These are phyloP conservation scores for Scalesia atractyloides DNA, from an alignment of 129 eudicot genomes.

Conservation along the genomic window DNA sequence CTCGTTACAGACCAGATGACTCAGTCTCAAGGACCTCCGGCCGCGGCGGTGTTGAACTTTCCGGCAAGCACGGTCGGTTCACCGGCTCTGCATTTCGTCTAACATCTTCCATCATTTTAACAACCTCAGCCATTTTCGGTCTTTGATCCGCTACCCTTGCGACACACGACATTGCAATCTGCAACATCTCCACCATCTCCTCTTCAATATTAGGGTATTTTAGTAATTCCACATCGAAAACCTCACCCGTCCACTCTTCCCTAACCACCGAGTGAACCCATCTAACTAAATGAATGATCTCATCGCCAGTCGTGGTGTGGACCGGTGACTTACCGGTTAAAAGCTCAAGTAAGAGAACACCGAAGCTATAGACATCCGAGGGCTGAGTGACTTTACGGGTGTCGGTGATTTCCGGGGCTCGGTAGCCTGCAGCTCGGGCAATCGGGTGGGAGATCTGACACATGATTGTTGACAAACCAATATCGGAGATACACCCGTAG, in stretches of 20 bases:
- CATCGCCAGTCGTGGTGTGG: slow-evolving; percentile 84
- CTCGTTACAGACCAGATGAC: slow-evolving; percentile 20
- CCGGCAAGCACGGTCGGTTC: slow-evolving; percentile 36
- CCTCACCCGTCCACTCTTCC: slow-evolving; percentile 98
- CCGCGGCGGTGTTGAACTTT: slow-evolving; percentile 37
- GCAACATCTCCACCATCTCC: slow-evolving; percentile 89
- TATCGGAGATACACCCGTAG: slow-evolving; percentile 77
- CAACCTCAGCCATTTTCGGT: slow-evolving; percentile 80
- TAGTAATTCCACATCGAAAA: slow-evolving; percentile 79
- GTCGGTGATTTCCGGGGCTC: slow-evolving; percentile 92
- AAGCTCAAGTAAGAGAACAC: slow-evolving; percentile 83
- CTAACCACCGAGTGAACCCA: slow-evolving; percentile 98
- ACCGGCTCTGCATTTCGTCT: slow-evolving; percentile 33
- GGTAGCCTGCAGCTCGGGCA: slow-evolving; percentile 93
- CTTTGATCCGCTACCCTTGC: slow-evolving; percentile 73
- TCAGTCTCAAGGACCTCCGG: slow-evolving; percentile 35
- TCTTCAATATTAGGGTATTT: slow-evolving; percentile 82
- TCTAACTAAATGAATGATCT: slow-evolving; percentile 79
- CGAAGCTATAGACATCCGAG: slow-evolving; percentile 89
- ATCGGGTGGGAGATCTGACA: slow-evolving; percentile 70
- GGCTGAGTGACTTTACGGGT: slow-evolving; percentile 77
- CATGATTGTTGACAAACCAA: slow-evolving; percentile 78
- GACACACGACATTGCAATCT: slow-evolving; percentile 84
- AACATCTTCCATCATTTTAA: slow-evolving; percentile 75
- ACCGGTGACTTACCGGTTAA: slow-evolving; percentile 86